Evolutionary conservation across 1,139 yeast species (phyloP).

Genomic region (Dujonia santamariae): DNA sequence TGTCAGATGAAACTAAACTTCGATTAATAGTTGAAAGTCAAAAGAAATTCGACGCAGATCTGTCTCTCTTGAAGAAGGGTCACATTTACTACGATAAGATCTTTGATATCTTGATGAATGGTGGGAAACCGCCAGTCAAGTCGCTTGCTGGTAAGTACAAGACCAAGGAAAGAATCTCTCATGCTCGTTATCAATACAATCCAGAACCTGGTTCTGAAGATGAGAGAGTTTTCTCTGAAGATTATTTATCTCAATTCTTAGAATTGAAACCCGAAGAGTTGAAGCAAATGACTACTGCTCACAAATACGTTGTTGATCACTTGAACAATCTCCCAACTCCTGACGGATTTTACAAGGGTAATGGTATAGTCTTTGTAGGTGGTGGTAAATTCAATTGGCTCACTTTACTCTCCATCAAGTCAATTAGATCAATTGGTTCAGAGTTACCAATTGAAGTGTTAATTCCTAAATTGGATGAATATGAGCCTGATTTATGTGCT

Average conservation of each 20-base stretch:
- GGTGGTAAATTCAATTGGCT: constrained; percentile 79
- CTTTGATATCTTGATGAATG: constrained; percentile 34
- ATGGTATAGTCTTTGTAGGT: constrained; percentile 80
- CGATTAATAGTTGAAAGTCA: constrained; percentile 13
- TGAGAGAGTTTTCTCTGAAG: constrained; percentile 33
- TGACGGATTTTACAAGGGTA: constrained; percentile 50
- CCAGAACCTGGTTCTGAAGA: constrained; percentile 12
- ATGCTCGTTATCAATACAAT: constrained; percentile 45
- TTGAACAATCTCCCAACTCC: constrained; percentile 47
- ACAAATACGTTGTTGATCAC: constrained; percentile 46
- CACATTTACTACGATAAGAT: constrained; percentile 32
- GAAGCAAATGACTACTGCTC: constrained; percentile 47
- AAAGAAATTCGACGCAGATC: constrained; percentile 12
- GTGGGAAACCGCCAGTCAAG: constrained; percentile 31
- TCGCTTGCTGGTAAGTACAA: constrained; percentile 34
- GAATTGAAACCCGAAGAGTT: constrained; percentile 49
- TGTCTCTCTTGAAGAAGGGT: constrained; percentile 17
- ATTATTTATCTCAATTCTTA: constrained; percentile 50
- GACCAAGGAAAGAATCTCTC: constrained; percentile 40
- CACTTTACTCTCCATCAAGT: constrained; percentile 61
- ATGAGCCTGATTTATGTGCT: constrained; percentile 66
- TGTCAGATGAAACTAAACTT: constrained; percentile 12
- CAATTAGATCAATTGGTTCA: constrained; percentile 62
- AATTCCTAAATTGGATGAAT: constrained; percentile 67
- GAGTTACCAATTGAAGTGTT: constrained; percentile 73